phyloP scores from a whole-genome alignment of 768 basidiomycete genomes.

The Boletus tomentosulus region DNA sequence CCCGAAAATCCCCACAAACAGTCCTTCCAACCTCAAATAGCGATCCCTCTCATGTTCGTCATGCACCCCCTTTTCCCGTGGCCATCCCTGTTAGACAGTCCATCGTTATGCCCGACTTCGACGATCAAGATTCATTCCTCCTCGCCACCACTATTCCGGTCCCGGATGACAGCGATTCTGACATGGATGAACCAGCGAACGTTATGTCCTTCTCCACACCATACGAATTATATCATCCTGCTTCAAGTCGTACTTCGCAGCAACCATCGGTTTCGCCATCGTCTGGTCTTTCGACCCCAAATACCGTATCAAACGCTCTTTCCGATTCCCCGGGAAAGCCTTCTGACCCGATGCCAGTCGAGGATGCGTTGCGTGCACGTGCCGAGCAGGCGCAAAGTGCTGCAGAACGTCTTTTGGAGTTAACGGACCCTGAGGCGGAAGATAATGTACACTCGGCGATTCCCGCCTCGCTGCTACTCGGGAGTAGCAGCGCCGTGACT shows the following conservation, averaged over 20 bases:
- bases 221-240: constrained; percentile 47
- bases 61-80: constrained; percentile 4
- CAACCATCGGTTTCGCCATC: constrained; percentile 51
- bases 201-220: constrained; percentile 71
- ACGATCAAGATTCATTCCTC: constrained; percentile 59
- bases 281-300: constrained; percentile 47
- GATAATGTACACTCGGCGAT: constrained; percentile 47
- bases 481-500: constrained; percentile 34
- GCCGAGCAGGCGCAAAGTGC: constrained; percentile 94
- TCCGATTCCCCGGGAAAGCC: constrained; percentile 50
- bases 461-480: constrained; percentile 50
- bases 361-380: constrained; percentile 80
- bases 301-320: constrained; percentile 53
- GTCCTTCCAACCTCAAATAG: constrained; percentile 34
- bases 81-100: constrained; percentile 43
- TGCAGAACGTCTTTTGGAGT: constrained; percentile 81
- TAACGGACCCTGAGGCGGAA: constrained; percentile 77
- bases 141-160: constrained; percentile 71
- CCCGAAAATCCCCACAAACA: constrained; percentile 39
- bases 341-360: constrained; percentile 51
- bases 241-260: constrained; percentile 37
- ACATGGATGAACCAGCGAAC: constrained; percentile 52
- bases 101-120: constrained; percentile 38
- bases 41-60: constrained; percentile 22
- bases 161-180: constrained; percentile 71